phyloP scores from a whole-genome alignment of 139 green algal species.

The Tetraselmis chui region DNA sequence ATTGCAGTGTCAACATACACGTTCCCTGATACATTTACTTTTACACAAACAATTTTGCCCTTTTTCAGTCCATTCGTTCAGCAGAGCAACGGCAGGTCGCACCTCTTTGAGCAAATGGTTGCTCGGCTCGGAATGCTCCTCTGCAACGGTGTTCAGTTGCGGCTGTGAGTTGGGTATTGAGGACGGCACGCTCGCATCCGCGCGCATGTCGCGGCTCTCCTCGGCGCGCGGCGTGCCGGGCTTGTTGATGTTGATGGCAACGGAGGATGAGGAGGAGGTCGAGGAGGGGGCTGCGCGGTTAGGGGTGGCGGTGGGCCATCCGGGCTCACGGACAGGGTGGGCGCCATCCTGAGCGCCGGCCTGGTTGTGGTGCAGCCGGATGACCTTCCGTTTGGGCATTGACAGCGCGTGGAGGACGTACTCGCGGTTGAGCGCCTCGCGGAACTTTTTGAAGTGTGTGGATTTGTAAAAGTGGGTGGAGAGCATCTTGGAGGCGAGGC shows the following conservation, averaged over 20 bases:
- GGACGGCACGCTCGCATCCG: no score
- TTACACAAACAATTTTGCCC: no score
- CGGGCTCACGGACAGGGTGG: no score
- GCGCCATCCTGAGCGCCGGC: background rate
- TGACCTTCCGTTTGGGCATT: background rate
- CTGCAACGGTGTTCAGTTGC: background rate
- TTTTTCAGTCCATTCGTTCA: no score
- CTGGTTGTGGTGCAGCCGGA: background rate
- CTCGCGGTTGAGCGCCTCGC: background rate
- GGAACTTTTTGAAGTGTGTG: background rate
- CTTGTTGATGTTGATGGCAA: background rate
- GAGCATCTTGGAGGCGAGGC: background rate
- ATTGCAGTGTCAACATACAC: no score
- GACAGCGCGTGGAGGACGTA: background rate
- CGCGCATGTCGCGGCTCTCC: background rate
- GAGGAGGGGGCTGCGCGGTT: no score
- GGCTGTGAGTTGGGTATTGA: no score
- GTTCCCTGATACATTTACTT: no score
- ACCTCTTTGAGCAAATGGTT: background rate
- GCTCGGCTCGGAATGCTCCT: background rate
- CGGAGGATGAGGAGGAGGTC: background rate
- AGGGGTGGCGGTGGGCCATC: no score
- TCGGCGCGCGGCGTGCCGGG: background rate
- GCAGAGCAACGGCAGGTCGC: no score
- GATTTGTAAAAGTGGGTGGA: background rate